A percentile compares a stretch with the other conserved stretches of the same genome.
These are phyloP conservation scores for Debaryomyces fabryi DNA, from an alignment of 1,139 yeast genomes.

Conservation along the genomic window DNA sequence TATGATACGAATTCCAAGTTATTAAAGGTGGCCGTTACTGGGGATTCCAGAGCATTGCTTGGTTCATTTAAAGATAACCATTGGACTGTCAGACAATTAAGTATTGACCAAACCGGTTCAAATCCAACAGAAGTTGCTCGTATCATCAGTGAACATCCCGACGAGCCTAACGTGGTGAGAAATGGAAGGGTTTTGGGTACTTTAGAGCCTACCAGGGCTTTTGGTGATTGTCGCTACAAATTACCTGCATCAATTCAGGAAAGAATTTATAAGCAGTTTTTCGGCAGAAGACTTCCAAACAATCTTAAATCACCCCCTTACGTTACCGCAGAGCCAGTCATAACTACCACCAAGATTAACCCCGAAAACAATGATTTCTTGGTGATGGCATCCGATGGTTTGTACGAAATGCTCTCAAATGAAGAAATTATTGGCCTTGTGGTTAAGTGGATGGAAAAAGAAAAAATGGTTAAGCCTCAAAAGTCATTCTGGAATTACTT, in stretches of 20 bases:
- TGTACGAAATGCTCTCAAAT: slow-evolving; percentile 87
- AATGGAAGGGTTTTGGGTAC: slow-evolving; percentile 92
- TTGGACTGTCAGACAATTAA: slow-evolving; percentile 88
- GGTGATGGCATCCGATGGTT: slow-evolving; percentile 93
- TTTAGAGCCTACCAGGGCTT: slow-evolving; percentile 95
- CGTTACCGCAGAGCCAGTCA: slow-evolving; percentile 94
- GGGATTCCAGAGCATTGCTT: slow-evolving; percentile 91
- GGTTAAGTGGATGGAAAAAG: slow-evolving; percentile 88
- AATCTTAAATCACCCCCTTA: slow-evolving; percentile 90
- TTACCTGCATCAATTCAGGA: slow-evolving; percentile 75
- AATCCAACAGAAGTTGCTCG: slow-evolving; percentile 86
- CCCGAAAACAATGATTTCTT: slow-evolving; percentile 79
- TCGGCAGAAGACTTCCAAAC: slow-evolving; percentile 81
- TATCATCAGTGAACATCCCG: slow-evolving; percentile 85
- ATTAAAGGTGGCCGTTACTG: slow-evolving; percentile 91
- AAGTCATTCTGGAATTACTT: slow-evolving; percentile 51
- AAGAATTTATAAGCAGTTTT: slow-evolving; percentile 70
- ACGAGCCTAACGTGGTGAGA: slow-evolving; percentile 79
- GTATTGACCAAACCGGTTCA: slow-evolving; percentile 94
- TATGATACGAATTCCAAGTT: slow-evolving; percentile 75
- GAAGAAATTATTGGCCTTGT: slow-evolving; percentile 93
- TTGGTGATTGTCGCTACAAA: slow-evolving; percentile 96
- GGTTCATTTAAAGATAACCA: slow-evolving; percentile 72
- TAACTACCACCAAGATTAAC: slow-evolving; percentile 76
- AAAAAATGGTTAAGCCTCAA: slow-evolving; percentile 62